Percentiles rank a stretch among this genome's conserved stretches.
Evolutionary conservation across 305 asterid species (phyloP).

Genomic region (Withania somnifera): DNA sequence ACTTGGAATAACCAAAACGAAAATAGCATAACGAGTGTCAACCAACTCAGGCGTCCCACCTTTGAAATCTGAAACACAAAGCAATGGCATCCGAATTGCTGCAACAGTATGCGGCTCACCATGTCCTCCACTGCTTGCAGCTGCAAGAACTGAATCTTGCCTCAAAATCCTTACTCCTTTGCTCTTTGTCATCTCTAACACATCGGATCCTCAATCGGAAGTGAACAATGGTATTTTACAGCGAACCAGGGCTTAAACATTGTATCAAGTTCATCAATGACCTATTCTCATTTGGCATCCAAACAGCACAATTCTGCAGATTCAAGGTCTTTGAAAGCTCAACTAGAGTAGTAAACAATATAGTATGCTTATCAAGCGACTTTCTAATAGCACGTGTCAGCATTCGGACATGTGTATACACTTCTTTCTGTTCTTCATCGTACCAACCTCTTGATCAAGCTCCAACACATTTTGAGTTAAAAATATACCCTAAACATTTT

Average conservation of each 20-base stretch:
- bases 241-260: constrained; percentile 18
- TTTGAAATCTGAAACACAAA: constrained; percentile 28
- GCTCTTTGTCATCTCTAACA: constrained; percentile 19
- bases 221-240: constrained; percentile 6
- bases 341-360: constrained; percentile 31
- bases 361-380: constrained; percentile 33
- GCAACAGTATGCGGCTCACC: constrained; percentile 24
- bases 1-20: constrained; percentile 27
- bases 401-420: constrained; percentile 33
- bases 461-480: constrained; percentile 31
- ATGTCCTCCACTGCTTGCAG: constrained; percentile 22
- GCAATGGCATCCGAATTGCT: constrained; percentile 33
- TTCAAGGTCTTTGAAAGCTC: constrained; percentile 33
- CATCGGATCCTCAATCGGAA: constrained; percentile 29
- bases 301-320: constrained; percentile 37
- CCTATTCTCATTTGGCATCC: constrained; percentile 33
- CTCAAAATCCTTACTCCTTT: constrained; percentile 29
- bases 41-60: constrained; percentile 32
- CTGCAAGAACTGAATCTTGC: constrained; percentile 24
- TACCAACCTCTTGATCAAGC: constrained; percentile 31
- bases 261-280: constrained; percentile 33
- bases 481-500: constrained; percentile 34
- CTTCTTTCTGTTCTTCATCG: constrained; percentile 35
- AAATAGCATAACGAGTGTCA: constrained; percentile 24
- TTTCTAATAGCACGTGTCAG: constrained; percentile 28